These are phyloP conservation scores for Apiospora phragmitis DNA, from an alignment of 2,329 filamentous ascomycete genomes.

Conservation along the genomic window DNA sequence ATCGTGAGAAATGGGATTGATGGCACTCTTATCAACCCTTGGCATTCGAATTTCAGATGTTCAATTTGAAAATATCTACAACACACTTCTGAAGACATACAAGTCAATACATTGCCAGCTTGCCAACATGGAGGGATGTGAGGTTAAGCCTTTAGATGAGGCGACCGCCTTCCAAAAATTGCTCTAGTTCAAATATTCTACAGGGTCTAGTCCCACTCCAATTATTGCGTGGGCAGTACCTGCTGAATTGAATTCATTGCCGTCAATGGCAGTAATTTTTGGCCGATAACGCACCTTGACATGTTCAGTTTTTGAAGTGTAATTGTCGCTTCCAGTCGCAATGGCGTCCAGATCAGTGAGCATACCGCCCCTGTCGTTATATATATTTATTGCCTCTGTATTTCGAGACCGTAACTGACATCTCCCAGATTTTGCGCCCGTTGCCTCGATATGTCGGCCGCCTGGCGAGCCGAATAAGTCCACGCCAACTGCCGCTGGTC, in stretches of 20 bases:
- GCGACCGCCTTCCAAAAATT: neutral
- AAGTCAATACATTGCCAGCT: neutral
- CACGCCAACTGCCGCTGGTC: neutral
- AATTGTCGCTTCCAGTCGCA: neutral
- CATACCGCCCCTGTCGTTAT: neutral
- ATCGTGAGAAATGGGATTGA: neutral
- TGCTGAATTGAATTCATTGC: neutral
- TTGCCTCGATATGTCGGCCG: conserved; percentile 1
- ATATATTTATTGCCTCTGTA: neutral
- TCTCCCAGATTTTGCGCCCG: neutral
- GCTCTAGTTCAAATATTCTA: neutral
- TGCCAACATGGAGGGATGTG: neutral
- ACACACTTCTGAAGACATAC: neutral
- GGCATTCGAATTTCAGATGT: no score
- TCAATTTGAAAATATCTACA: neutral
- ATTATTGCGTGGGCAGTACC: neutral
- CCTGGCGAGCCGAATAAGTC: conserved; percentile 3
- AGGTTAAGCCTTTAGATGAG: no score
- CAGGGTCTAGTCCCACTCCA: neutral
- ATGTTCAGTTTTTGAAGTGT: neutral
- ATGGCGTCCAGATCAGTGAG: conserved; percentile 6
- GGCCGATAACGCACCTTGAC: neutral
- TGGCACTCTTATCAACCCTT: neutral
- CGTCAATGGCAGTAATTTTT: neutral
- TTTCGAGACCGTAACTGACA: neutral